Evolutionary conservation across 306 rosid species (phyloP).

Genomic region (Sicyos baderoa): DNA sequence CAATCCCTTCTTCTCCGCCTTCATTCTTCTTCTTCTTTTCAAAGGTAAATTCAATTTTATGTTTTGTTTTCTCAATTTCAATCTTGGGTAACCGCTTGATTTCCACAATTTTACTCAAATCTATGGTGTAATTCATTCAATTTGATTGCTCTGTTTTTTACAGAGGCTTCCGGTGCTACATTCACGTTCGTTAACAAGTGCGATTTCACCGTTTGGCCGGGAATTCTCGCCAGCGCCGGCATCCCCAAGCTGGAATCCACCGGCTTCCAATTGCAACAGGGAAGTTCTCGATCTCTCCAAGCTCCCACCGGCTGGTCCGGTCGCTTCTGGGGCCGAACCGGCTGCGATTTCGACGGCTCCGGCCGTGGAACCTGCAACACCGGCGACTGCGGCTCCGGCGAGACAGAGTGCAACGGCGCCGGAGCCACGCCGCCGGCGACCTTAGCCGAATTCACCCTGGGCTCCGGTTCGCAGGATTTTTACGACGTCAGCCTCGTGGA

Average conservation of each 20-base stretch:
- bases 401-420: slow-evolving; percentile 56
- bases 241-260: slow-evolving; percentile 60
- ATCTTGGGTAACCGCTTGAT: background rate
- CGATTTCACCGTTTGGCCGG: slow-evolving; percentile 85
- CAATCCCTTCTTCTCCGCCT: slow-evolving; percentile 2
- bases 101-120: background rate
- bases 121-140: background rate
- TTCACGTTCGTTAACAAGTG: slow-evolving; percentile 71
- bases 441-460: slow-evolving; percentile 82
- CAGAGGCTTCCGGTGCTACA: slow-evolving; percentile 64
- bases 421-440: slow-evolving; percentile 84
- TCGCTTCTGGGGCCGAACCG: slow-evolving; percentile 81
- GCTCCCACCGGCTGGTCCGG: slow-evolving; percentile 93
- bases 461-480: slow-evolving; percentile 60
- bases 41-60: background rate
- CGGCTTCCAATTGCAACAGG: slow-evolving; percentile 56
- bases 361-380: slow-evolving; percentile 55
- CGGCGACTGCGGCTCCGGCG: slow-evolving; percentile 76
- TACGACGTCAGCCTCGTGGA: slow-evolving; percentile 94
- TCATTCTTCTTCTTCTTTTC: background rate
- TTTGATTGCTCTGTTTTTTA: slow-evolving; percentile 18
- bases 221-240: slow-evolving; percentile 56
- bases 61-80: background rate
- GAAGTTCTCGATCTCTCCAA: slow-evolving; percentile 42
- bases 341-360: slow-evolving; percentile 46